These are phyloP conservation scores for Zygnema cylindricum DNA, from an alignment of 139 green algal genomes.

Conservation along the genomic window DNA sequence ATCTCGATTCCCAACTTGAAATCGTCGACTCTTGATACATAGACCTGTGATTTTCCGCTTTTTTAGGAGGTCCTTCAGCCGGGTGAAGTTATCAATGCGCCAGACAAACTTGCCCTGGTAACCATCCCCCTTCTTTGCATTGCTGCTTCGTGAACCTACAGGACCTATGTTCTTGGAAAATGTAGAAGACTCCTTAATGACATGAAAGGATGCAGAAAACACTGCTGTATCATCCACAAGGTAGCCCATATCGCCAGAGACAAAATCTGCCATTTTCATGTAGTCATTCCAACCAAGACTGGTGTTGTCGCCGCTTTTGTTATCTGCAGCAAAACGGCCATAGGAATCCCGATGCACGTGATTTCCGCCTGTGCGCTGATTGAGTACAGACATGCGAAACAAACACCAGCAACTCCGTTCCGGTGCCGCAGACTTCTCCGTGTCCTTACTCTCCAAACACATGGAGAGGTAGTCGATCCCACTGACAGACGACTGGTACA, in stretches of 20 bases:
- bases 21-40: conserved; percentile 77
- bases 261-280: conserved; percentile 71
- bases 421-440: conserved; percentile 58
- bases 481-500: conserved; percentile 72
- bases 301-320: conserved; percentile 74
- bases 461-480: conserved; percentile 66
- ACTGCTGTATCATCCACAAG: conserved; percentile 66
- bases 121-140: conserved; percentile 51
- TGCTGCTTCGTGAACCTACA: conserved; percentile 14
- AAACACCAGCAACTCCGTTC: conserved; percentile 78
- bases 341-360: conserved; percentile 76
- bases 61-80: conserved; percentile 81
- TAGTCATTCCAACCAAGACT: conserved; percentile 82
- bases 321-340: conserved; percentile 74
- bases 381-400: conserved; percentile 73
- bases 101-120: conserved; percentile 74
- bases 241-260: conserved; percentile 32
- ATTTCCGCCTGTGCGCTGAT: conserved; percentile 59
- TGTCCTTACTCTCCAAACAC: conserved; percentile 75
- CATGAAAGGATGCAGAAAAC: conserved; percentile 70
- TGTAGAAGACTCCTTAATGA: conserved; percentile 73
- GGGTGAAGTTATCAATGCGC: conserved; percentile 80
- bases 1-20: conserved; percentile 71
- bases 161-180: conserved; percentile 62
- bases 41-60: conserved; percentile 83